Conservation (phyloP, 345 rosid species). For the Citrus medica region DNA sequence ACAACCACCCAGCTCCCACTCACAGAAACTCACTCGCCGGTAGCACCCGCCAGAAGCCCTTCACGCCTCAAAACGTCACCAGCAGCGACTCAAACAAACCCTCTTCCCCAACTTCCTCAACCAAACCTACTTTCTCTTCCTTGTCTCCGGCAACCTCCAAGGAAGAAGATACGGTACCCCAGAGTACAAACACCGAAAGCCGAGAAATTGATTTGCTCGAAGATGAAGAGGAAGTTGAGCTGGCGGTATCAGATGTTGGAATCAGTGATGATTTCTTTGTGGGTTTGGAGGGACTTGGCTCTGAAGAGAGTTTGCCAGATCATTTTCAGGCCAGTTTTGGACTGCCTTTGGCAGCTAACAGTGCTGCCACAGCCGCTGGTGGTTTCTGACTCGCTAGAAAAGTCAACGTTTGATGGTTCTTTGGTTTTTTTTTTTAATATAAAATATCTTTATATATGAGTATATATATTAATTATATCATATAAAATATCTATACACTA, state of each 20-base stretch:
- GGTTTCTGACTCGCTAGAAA: conserved; percentile 32
- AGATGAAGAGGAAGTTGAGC: conserved; percentile 62
- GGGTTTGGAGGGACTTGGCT: conserved; percentile 63
- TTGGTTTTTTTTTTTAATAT: background rate
- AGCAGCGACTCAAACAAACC: conserved; percentile 29
- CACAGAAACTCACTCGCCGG: conserved; percentile 97
- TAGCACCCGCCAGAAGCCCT: conserved; percentile 74
- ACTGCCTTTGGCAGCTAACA: conserved; percentile 46
- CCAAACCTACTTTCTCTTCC: conserved; percentile 35
- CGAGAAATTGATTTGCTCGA: conserved; percentile 42
- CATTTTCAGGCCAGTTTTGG: conserved; percentile 52
- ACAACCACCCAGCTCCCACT: conserved; percentile 89
- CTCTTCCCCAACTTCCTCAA: conserved; percentile 8
- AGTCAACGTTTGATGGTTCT: background rate
- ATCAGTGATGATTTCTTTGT: conserved; percentile 83
- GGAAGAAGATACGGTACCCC: conserved; percentile 42
- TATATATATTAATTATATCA: background rate
- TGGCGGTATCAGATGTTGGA: conserved; percentile 52
- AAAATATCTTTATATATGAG: background rate
- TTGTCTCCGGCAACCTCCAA: conserved; percentile 58
- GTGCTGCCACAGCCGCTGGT: conserved; percentile 42
- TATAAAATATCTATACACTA: background rate
- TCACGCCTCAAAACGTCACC: conserved; percentile 21
- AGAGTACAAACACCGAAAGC: conserved; percentile 39
- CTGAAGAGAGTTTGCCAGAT: conserved; percentile 47